A percentile compares a stretch with the other conserved stretches of the same genome.
Evolutionary conservation across 2,329 filamentous ascomycete genomes (phyloP).

Genomic region (Cladophialophora exuberans): DNA sequence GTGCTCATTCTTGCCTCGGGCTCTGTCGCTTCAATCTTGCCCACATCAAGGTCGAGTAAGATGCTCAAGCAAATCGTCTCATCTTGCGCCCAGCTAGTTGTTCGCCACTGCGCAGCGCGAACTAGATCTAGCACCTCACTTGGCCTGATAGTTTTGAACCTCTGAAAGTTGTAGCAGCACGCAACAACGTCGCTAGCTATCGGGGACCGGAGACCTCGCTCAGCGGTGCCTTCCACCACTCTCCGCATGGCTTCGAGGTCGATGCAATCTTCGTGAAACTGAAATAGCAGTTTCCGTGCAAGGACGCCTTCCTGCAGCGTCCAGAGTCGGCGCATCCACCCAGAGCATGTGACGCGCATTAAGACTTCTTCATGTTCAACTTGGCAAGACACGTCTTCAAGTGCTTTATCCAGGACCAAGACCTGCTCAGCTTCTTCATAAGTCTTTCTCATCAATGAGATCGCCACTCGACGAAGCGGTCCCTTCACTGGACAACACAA

Average conservation of each 20-base stretch:
- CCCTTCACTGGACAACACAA: neutral
- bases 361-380: neutral
- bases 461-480: neutral
- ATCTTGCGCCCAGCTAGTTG: neutral
- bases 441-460: neutral
- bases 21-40: neutral
- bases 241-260: neutral
- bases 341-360: neutral
- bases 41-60: neutral
- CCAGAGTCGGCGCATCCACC: constrained; percentile 3
- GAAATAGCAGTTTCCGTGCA: neutral
- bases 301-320: constrained; percentile 8
- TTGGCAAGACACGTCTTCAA: neutral
- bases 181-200: neutral
- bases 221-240: neutral
- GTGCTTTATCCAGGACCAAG: neutral
- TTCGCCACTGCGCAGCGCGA: neutral
- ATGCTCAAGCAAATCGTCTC: neutral
- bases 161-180: too few relatives aligned
- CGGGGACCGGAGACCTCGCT: neutral
- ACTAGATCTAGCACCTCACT: neutral
- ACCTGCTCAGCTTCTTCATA: constrained; percentile 1
- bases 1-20: neutral
- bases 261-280: neutral
- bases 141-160: neutral